phyloP scores from a whole-genome alignment of 2,329 filamentous ascomycete species.

The Talaromyces islandicus region DNA sequence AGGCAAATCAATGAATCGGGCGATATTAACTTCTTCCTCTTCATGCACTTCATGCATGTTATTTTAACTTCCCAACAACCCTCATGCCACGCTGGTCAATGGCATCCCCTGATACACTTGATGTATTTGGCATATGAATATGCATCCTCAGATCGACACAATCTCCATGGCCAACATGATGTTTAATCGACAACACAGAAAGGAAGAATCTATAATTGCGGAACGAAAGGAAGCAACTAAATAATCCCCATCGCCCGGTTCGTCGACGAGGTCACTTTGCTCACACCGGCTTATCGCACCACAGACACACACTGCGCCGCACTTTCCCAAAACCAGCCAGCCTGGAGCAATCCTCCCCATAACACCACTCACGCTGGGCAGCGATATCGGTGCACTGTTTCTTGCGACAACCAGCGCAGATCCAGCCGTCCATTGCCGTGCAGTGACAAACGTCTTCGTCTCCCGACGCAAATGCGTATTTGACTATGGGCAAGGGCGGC shows the following conservation, averaged over 20 bases:
- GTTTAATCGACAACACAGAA: not conserved
- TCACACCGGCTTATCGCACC: conserved; percentile 20
- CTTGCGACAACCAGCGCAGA: conserved; percentile 23
- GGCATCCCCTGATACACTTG: not conserved
- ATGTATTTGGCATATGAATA: not conserved
- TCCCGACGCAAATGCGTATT: conserved; percentile 12
- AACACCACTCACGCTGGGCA: conserved; percentile 14
- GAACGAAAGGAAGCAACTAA: no score
- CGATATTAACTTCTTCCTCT: not conserved
- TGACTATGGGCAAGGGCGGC: conserved; percentile 5
- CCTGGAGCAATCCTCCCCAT: conserved; percentile 19
- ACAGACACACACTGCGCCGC: conserved; percentile 23
- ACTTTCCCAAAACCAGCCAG: conserved; percentile 18
- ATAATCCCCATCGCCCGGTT: not conserved
- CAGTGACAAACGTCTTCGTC: conserved; percentile 21
- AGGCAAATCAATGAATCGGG: not conserved
- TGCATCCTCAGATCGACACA: not conserved
- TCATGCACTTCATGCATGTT: not conserved
- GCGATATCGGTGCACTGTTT: conserved; percentile 19
- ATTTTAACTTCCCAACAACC: not conserved
- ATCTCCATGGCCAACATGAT: not conserved
- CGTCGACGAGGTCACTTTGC: not conserved
- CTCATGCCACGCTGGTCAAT: not conserved
- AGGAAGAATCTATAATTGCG: not conserved
- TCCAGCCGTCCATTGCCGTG: conserved; percentile 20